These are phyloP conservation scores for Bipolaris cookei DNA, from an alignment of 2,329 filamentous ascomycete species.

Conservation along the genomic window DNA sequence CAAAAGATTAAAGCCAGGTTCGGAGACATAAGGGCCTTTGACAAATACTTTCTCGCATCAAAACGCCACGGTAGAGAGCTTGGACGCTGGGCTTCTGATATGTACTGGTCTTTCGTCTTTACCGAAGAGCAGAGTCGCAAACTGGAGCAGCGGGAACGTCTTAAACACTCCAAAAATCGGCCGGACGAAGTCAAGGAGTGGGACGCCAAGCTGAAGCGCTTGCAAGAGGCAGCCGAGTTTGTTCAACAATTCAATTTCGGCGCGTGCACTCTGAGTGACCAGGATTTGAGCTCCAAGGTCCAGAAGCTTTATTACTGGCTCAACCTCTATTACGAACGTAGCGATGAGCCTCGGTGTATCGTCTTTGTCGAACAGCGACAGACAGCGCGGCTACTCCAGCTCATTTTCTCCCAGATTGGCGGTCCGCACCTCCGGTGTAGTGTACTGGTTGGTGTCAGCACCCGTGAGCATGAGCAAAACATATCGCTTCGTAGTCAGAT, in stretches of 20 bases:
- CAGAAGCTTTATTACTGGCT: constrained; percentile 67
- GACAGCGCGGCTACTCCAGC: constrained; percentile 75
- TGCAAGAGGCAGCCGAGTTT: constrained; percentile 65
- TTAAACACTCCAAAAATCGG: constrained; percentile 39
- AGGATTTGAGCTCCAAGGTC: constrained; percentile 75
- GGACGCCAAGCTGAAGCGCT: constrained; percentile 61
- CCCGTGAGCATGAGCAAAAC: constrained; percentile 62
- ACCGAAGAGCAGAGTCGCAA: constrained; percentile 67
- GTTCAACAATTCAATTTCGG: constrained; percentile 61
- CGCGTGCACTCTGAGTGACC: constrained; percentile 45
- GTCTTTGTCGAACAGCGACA: constrained; percentile 83
- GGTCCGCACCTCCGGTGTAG: constrained; percentile 66
- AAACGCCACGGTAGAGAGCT: constrained; percentile 68
- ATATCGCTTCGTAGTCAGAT: constrained; percentile 78
- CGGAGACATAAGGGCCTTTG: constrained; percentile 60
- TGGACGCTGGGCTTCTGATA: constrained; percentile 84
- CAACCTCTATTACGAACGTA: constrained; percentile 64
- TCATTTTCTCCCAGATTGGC: constrained; percentile 67
- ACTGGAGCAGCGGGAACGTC: constrained; percentile 63
- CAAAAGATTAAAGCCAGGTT: constrained; percentile 61
- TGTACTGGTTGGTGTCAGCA: constrained; percentile 67
- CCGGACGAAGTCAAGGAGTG: constrained; percentile 48
- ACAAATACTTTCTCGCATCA: constrained; percentile 65
- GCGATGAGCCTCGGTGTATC: constrained; percentile 73
- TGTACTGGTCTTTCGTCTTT: constrained; percentile 76